These are phyloP conservation scores for Aureobasidium sp. DNA, from an alignment of 2,329 filamentous ascomycete genomes.

Conservation along the genomic window DNA sequence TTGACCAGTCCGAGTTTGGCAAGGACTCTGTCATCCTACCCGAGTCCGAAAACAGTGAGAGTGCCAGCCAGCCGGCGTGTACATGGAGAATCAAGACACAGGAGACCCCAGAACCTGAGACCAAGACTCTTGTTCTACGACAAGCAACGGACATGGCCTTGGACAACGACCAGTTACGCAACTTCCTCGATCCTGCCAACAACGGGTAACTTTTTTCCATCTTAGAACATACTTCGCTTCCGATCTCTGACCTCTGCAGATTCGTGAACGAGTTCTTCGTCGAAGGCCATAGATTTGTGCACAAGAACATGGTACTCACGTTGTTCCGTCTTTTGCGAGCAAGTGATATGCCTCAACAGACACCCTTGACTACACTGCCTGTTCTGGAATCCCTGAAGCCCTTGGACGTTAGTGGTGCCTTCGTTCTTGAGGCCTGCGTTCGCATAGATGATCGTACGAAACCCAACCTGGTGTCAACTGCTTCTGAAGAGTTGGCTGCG, in stretches of 20 bases:
- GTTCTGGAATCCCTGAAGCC: slow-evolving; percentile 37
- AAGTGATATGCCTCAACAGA: slow-evolving; percentile 23
- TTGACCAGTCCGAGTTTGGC: slow-evolving; percentile 30
- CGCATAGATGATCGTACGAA: slow-evolving; percentile 48
- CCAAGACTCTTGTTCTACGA: slow-evolving; percentile 14
- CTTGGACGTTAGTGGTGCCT: slow-evolving; percentile 48
- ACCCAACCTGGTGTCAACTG: slow-evolving; percentile 44
- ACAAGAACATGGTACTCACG: slow-evolving; percentile 48
- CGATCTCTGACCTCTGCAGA: slow-evolving; percentile 29
- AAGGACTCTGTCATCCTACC: background rate
- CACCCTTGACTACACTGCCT: slow-evolving; percentile 32
- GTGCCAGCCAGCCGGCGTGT: slow-evolving; percentile 11
- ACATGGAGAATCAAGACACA: slow-evolving; percentile 8
- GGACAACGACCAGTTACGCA: background rate
- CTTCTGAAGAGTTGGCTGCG: slow-evolving; percentile 44
- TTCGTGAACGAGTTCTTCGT: slow-evolving; percentile 49
- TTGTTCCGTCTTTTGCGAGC: slow-evolving; percentile 45
- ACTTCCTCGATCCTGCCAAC: slow-evolving; percentile 2
- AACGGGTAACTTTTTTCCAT: background rate
- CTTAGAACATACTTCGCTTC: background rate
- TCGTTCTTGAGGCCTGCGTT: slow-evolving; percentile 50
- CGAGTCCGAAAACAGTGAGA: slow-evolving; percentile 11
- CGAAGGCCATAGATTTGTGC: slow-evolving; percentile 49
- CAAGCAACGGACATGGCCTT: slow-evolving; percentile 6
- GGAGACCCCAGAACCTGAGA: slow-evolving; percentile 16